Conservation (phyloP, 352 stramenopile genomes). For the Pythium coloratum region DNA sequence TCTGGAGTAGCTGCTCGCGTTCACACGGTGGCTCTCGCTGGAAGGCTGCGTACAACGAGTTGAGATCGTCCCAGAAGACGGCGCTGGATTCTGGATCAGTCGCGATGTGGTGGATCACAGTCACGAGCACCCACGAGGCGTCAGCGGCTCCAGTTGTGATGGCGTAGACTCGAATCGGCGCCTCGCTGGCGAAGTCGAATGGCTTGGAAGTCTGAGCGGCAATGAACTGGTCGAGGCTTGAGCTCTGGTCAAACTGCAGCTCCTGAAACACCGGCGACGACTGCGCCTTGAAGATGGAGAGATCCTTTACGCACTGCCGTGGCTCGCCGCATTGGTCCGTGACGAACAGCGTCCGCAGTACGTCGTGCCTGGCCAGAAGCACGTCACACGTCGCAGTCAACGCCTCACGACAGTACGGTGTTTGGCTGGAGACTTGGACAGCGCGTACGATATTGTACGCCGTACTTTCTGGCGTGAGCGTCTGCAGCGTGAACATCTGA, state of each 20-base stretch:
- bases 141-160: slow-evolving; percentile 11
- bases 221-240: slow-evolving; percentile 28
- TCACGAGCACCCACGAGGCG: slow-evolving; percentile 34
- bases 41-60: slow-evolving; percentile 25
- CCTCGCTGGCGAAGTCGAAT: slow-evolving; percentile 40
- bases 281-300: slow-evolving; percentile 10
- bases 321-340: slow-evolving; percentile 31
- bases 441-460: slow-evolving; percentile 55
- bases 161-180: slow-evolving; percentile 42
- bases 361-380: slow-evolving; percentile 44
- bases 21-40: not conserved
- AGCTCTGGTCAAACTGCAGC: not conserved
- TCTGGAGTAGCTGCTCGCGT: slow-evolving; percentile 5
- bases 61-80: slow-evolving; percentile 50
- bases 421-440: slow-evolving; percentile 24
- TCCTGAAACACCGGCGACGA: not conserved
- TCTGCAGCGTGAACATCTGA: slow-evolving; percentile 61
- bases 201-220: slow-evolving; percentile 22
- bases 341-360: slow-evolving; percentile 46
- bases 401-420: slow-evolving; percentile 23
- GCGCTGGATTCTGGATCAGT: slow-evolving; percentile 46
- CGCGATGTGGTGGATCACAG: slow-evolving; percentile 60
- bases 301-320: slow-evolving; percentile 35
- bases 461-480: slow-evolving; percentile 38
- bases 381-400: slow-evolving; percentile 32